phyloP scores from a whole-genome alignment of 495 filamentous ascomycete genomes.

The Evernia prunastri region DNA sequence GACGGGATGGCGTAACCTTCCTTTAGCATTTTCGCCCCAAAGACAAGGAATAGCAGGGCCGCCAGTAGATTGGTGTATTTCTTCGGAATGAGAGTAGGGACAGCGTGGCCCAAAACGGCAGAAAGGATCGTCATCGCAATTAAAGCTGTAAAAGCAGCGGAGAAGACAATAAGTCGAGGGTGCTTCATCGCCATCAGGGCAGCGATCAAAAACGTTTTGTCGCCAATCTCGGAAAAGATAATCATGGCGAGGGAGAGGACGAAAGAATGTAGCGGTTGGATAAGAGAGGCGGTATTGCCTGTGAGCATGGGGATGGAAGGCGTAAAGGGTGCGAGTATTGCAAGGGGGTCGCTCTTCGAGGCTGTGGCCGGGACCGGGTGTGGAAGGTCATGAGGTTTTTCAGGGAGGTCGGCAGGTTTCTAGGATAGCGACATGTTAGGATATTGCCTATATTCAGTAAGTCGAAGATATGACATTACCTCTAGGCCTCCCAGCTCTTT shows the following conservation, averaged over 20 bases:
- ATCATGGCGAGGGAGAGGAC: slow-evolving; percentile 95
- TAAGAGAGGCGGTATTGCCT: slow-evolving; percentile 55
- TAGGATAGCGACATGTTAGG: slow-evolving; percentile 32
- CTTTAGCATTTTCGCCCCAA: slow-evolving; percentile 75
- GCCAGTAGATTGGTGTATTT: slow-evolving; percentile 81
- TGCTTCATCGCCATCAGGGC: slow-evolving; percentile 99
- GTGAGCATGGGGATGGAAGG: slow-evolving; percentile 30
- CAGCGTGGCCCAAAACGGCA: slow-evolving; percentile 87
- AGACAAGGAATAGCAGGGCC: slow-evolving; percentile 77
- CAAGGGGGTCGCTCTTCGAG: slow-evolving; percentile 58
- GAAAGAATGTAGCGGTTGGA: slow-evolving; percentile 85
- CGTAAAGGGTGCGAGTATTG: slow-evolving; percentile 49
- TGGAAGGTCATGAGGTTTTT: slow-evolving; percentile 71
- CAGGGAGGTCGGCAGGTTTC: slow-evolving; percentile 78
- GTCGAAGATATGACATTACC: slow-evolving; percentile 40
- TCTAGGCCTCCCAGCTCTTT: slow-evolving; percentile 55
- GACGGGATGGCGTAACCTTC: slow-evolving; percentile 85
- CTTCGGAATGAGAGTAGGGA: slow-evolving; percentile 86
- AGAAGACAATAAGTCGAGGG: slow-evolving; percentile 85
- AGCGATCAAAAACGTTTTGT: slow-evolving; percentile 97
- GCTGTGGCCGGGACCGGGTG: slow-evolving; percentile 63
- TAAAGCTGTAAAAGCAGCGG: slow-evolving; percentile 84
- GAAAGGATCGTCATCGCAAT: slow-evolving; percentile 95
- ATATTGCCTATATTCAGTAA: slow-evolving; percentile 16
- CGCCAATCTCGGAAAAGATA: slow-evolving; percentile 91